Evolutionary conservation across 2,329 filamentous ascomycete species (phyloP), one percentile per base, ranked within the genome.

Genomic region (Sclerotinia spermophila): DNA sequence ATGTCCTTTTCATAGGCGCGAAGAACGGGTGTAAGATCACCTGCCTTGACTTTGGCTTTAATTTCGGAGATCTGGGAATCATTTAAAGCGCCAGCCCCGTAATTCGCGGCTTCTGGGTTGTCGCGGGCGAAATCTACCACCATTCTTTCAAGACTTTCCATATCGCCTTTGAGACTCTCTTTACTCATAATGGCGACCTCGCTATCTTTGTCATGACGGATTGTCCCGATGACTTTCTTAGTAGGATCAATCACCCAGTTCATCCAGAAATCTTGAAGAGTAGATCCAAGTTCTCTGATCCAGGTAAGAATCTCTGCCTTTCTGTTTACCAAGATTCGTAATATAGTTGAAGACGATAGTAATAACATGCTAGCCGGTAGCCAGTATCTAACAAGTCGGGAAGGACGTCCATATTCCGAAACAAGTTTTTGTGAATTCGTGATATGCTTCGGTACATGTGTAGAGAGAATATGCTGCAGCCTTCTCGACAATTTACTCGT

Each of bases 111-210:
- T 68, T 88, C 85, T 1, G 93, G 92, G 77, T 94, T 93, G 76
- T 97, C 94, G 15, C 90, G 83, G 6, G 94, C 92, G 82, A 99
- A 99, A 75, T 98, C 96, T 51, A 99, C 91, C 5, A 99, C 96
- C 96, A 99, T 99, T 62, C 96, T 90, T 80, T 99, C 95, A 44
- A 99, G 83, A 78, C 94, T 97, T 68, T 94, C 93, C 44, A 93
- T 89, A 79, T 99, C 96, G 1, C 94, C 94, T 79, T 91, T 90
- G 33, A 99, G 86, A 75, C 94, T 97, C 75, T 95, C 91, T 71
- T 93, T 92, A 82, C 94, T 97, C 92, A 99, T 96, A 74, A 99
- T 92, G 59, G 95, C 96, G 74, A 99, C 95, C 79, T 98, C 95
- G 78, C 93, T 97, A 75, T 90, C 91, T 76, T 92, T 89, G 77